Conservation (phyloP, 306 rosid species). For the Cicer cuneatum region DNA sequence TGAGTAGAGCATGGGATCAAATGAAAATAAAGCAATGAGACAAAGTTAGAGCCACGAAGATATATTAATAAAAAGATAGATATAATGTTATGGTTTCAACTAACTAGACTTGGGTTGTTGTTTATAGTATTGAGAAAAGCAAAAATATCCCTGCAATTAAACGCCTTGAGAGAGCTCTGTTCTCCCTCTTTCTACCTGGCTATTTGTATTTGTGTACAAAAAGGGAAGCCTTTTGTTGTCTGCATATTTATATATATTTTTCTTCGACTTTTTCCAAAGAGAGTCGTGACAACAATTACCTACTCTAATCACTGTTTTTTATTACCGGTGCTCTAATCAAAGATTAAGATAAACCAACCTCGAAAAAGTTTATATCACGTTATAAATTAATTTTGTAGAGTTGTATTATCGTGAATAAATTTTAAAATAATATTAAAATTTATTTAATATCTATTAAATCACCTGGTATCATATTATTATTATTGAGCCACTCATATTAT, state of each 20-base stretch:
- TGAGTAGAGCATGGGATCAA: constrained; percentile 57
- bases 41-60: constrained; percentile 45
- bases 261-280: constrained; percentile 2
- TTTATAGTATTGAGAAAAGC: constrained; percentile 39
- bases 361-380: no score
- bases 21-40: constrained; percentile 44
- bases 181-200: constrained; percentile 17
- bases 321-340: background rate
- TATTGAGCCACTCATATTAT: no score
- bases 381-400: no score
- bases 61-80: background rate
- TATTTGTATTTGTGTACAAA: constrained; percentile 45
- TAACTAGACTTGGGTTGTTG: background rate
- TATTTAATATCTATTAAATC: no score
- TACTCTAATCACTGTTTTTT: background rate
- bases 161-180: constrained; percentile 49
- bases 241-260: constrained; percentile 50
- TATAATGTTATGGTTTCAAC: background rate
- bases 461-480: no score
- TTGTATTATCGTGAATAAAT: no score
- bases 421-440: no score
- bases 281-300: background rate
- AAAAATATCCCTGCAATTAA: constrained; percentile 52
- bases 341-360: background rate
- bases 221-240: constrained; percentile 6